A percentile compares a stretch with the other conserved stretches of the same genome.
Evolutionary conservation across 2,329 filamentous ascomycete genomes (phyloP).

Genomic region (Cercospora sp.): DNA sequence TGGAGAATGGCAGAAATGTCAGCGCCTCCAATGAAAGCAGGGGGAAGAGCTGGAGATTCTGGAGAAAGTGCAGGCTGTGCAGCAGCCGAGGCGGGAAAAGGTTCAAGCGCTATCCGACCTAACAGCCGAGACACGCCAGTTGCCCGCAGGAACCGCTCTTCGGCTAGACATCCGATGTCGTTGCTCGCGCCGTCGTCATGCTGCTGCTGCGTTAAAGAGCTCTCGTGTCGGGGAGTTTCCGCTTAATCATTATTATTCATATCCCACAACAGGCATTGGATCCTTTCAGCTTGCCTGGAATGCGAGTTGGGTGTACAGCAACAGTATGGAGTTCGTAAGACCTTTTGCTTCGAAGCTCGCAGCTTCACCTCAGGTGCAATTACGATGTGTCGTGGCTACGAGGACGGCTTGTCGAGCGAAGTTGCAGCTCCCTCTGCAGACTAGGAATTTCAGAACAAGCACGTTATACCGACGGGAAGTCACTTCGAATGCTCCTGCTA

Average conservation of each 20-base stretch:
- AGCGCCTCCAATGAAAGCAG: neutral
- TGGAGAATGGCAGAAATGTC: neutral
- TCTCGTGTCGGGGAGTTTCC: neutral
- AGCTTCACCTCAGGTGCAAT: conserved; percentile 23
- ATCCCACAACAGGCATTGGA: neutral
- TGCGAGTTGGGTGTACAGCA: neutral
- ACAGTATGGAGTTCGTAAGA: conserved; percentile 29
- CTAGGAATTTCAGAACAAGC: conserved; percentile 30
- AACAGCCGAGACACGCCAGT: neutral
- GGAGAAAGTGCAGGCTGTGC: neutral
- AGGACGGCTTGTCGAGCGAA: conserved; percentile 26
- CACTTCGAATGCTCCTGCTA: conserved; percentile 28
- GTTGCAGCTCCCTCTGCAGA: conserved; percentile 21
- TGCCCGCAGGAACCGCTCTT: neutral
- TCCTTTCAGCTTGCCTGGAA: neutral
- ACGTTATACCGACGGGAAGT: conserved; percentile 25
- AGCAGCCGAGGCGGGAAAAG: neutral
- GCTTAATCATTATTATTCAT: neutral
- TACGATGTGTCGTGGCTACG: conserved; percentile 23
- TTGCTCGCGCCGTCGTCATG: neutral
- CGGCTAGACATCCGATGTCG: neutral
- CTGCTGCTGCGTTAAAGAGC: neutral
- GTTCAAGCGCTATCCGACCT: neutral
- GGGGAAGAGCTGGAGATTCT: neutral
- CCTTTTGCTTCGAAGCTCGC: conserved; percentile 26